Percentiles rank a stretch among this genome's conserved stretches.
Conservation (phyloP, 495 filamentous ascomycete genomes). For the Neurospora sp. region DNA sequence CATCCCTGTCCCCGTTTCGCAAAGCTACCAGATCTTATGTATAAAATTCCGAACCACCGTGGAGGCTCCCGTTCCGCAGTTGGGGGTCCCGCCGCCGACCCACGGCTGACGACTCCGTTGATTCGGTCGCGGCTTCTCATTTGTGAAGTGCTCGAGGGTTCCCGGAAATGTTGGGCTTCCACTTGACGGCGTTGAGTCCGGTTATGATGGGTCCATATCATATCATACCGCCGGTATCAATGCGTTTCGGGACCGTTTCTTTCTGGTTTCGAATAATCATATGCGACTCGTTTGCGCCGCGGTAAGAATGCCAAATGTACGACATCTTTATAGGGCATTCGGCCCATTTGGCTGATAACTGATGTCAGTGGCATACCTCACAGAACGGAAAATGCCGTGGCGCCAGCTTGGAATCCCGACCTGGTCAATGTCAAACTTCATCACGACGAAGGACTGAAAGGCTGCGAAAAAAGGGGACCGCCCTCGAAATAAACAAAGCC, state of each 20-base stretch:
- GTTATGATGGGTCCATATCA: background rate
- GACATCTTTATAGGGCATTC: background rate
- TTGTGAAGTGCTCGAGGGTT: background rate
- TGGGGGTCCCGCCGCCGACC: background rate
- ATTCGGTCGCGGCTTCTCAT: background rate
- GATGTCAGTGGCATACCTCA: background rate
- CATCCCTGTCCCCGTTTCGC: conserved; percentile 1
- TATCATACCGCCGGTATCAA: background rate
- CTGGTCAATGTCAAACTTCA: background rate
- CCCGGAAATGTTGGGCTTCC: background rate
- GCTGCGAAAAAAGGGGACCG: background rate
- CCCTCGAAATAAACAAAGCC: background rate
- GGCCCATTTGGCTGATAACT: background rate
- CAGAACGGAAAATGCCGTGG: background rate
- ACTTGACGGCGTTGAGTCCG: background rate
- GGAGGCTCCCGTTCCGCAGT: conserved; percentile 1
- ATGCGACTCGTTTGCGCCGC: background rate
- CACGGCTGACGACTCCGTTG: background rate
- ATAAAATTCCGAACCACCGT: background rate
- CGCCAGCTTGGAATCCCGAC: background rate
- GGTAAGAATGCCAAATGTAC: background rate
- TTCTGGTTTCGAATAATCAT: background rate
- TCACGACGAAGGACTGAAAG: background rate
- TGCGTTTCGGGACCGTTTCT: background rate
- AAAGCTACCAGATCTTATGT: background rate